Conservation (phyloP, 2,329 filamentous ascomycete genomes). For the Aspergillus pseudotamarii region DNA sequence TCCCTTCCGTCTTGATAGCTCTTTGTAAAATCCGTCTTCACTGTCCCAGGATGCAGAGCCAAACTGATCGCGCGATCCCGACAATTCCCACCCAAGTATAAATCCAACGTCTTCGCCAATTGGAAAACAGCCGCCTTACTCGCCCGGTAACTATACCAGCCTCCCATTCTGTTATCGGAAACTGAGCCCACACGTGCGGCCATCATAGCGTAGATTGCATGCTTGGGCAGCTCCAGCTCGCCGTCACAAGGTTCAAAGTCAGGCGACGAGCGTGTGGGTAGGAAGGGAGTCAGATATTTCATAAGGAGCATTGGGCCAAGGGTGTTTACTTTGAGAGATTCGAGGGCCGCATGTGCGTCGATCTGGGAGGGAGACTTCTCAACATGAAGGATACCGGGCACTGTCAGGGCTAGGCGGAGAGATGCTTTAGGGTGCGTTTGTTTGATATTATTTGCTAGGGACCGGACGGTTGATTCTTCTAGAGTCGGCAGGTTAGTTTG, state of each 20-base stretch:
- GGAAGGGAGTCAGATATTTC: constrained; percentile 72
- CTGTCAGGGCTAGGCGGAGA: constrained; percentile 68
- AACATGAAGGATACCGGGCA: constrained; percentile 72
- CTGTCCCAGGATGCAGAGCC: constrained; percentile 77
- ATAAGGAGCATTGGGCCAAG: constrained; percentile 70
- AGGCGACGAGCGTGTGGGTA: constrained; percentile 53
- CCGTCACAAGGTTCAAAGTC: too few species aligned
- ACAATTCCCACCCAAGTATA: constrained; percentile 64
- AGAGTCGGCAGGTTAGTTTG: too few species aligned
- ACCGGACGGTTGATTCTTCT: neutral
- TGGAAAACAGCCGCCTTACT: constrained; percentile 43
- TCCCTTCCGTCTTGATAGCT: constrained; percentile 73
- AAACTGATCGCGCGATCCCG: constrained; percentile 62
- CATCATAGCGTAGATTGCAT: constrained; percentile 73
- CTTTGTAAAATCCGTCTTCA: constrained; percentile 71
- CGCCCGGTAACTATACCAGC: too few species aligned
- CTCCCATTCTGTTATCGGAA: constrained; percentile 61
- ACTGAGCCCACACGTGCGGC: constrained; percentile 77
- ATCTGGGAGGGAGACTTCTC: constrained; percentile 72
- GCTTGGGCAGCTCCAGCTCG: constrained; percentile 44
- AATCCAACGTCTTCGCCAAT: too few species aligned
- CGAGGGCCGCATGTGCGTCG: constrained; percentile 61
- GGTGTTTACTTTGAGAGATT: constrained; percentile 69
- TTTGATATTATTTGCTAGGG: neutral
- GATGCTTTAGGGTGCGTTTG: constrained; percentile 58